These are phyloP conservation scores for Xerophyta viscosa DNA, from an alignment of 106 monocot species.

Conservation along the genomic window DNA sequence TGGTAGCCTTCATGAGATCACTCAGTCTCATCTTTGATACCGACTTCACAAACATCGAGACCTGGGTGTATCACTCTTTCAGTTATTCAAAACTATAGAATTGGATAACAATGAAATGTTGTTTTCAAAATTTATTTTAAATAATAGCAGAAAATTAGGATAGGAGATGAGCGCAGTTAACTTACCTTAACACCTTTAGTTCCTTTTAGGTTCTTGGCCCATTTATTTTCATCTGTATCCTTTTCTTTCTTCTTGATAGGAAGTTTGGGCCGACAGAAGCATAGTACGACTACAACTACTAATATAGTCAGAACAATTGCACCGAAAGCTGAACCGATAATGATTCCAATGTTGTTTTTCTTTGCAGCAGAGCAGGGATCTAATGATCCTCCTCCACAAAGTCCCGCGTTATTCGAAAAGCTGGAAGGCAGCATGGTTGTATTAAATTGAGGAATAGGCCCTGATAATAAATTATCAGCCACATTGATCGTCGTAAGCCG, in stretches of 20 bases:
- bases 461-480: conserved; percentile 56
- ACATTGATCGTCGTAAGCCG: conserved; percentile 57
- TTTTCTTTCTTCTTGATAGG: conserved; percentile 44
- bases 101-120: too few relatives aligned
- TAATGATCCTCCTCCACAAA: conserved; percentile 64
- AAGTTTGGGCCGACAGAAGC: conserved; percentile 39
- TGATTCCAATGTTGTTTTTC: conserved; percentile 36
- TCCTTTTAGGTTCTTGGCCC: conserved; percentile 58
- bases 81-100: too few relatives aligned
- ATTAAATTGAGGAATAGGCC: conserved; percentile 38
- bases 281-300: conserved; percentile 38
- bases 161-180: background rate
- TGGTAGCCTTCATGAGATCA: conserved; percentile 39
- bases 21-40: conserved; percentile 30
- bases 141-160: too few relatives aligned
- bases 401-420: conserved; percentile 48
- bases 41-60: conserved; percentile 34
- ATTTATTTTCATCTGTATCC: conserved; percentile 42
- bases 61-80: conserved; percentile 12
- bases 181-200: conserved; percentile 49
- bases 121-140: too few relatives aligned
- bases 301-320: conserved; percentile 33
- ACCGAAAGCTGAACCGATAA: conserved; percentile 48
- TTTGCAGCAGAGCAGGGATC: conserved; percentile 17
- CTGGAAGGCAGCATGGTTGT: background rate